Evolutionary conservation across 179 eudicot species (phyloP), one percentile per base, ranked within the genome.

Genomic region (Silene vulgaris): DNA sequence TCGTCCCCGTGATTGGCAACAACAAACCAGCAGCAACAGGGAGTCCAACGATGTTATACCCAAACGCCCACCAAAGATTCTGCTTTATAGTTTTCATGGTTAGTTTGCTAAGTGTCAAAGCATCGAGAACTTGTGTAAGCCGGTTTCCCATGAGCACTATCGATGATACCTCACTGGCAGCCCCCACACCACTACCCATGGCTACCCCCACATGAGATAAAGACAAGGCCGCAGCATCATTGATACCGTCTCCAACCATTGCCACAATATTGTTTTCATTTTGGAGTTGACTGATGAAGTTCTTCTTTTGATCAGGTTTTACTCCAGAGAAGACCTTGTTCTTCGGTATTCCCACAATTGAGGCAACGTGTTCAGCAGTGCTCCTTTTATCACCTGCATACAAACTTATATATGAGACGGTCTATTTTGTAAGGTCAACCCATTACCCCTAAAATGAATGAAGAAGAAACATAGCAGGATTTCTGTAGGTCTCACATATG

Each of bases 51-150:
- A 93, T 88, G 80, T 96, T 96, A 80, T 93, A 96, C 4, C 87
- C 97, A 73, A 96, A 96, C 2, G 99, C 98, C 98, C 99, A 96
- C 98, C 99, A 96, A 9, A 96, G 97, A 77, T 93, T 96, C 80
- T 96, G 99, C 88, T 88, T 91, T 79, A 96, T 89, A 37, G 99
- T 96, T 78, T 87, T 96, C 97, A 93, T 91, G 37, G 99, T 96
- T 69, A 87, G 81, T 78, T 87, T 90, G 82, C 99, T 93, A 71
- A 93, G 89, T 79, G 94, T 93, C 84, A 93, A 85, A 20, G 99
- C 99, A 80, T 96, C 99, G 61, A 96, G 91, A 77, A 96, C 81
- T 87, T 96, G 96, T 56, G 98, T 89, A 79, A 96, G 87, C 73
- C 86, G 85, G 82, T 96, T 90, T 13, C 97, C 97, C 94, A 96